Evolutionary conservation across 345 rosid genomes (phyloP).

Genomic region (Euphorbia lathyris): DNA sequence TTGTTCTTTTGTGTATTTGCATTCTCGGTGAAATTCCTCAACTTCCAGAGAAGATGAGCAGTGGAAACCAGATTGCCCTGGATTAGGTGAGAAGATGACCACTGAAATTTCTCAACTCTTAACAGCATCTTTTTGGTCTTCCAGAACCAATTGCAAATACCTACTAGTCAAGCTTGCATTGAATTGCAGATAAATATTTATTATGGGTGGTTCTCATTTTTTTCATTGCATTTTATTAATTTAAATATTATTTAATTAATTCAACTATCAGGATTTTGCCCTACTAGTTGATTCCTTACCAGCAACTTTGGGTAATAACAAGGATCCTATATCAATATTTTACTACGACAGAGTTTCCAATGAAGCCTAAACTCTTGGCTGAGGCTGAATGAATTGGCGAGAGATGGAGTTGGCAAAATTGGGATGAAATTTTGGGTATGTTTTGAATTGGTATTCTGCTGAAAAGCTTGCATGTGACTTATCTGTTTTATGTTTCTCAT

Average conservation of each 20-base stretch:
- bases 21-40: slow-evolving; percentile 57
- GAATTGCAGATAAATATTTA: too few species aligned
- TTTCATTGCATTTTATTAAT: too few species aligned
- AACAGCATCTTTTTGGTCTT: too few species aligned
- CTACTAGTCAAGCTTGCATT: too few species aligned
- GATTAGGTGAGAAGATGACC: neutral
- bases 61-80: neutral
- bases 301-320: too few species aligned
- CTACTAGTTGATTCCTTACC: neutral
- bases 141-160: too few species aligned
- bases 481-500: neutral
- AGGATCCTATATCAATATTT: neutral
- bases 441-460: neutral
- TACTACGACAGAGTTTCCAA: neutral
- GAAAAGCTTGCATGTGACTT: neutral
- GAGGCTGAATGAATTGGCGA: neutral
- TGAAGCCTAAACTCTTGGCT: neutral
- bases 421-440: neutral
- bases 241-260: too few species aligned
- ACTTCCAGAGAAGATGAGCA: slow-evolving; percentile 72
- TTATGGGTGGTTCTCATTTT: too few species aligned
- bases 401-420: neutral
- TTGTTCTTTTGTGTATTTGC: slow-evolving; percentile 66
- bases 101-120: too few species aligned
- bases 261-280: neutral